Evolutionary conservation across 2,329 filamentous ascomycete genomes (phyloP).

Genomic region (Bipolaris bicolor): DNA sequence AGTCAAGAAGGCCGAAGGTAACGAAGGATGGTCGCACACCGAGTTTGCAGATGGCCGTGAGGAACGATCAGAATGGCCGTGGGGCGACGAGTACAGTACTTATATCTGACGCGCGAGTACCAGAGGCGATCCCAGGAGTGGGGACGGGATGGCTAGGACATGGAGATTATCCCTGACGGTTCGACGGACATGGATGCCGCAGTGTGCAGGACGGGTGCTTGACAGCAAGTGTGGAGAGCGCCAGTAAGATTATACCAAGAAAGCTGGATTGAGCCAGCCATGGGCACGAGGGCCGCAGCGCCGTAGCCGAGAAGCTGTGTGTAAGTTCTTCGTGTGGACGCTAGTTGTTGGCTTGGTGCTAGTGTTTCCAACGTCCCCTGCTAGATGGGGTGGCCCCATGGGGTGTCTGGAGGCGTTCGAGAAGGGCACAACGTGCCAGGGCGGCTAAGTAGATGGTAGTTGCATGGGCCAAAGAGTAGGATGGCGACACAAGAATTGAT

Average conservation of each 20-base stretch:
- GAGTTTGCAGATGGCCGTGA: conserved; percentile 24
- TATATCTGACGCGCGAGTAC: conserved; percentile 19
- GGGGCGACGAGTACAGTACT: conserved; percentile 28
- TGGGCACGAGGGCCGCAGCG: conserved; percentile 31
- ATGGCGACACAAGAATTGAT: conserved; percentile 6
- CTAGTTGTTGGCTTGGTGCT: background rate
- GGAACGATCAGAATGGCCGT: conserved; percentile 13
- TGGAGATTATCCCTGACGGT: conserved; percentile 13
- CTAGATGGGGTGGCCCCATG: conserved; percentile 22
- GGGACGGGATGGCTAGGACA: conserved; percentile 7
- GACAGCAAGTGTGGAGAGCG: conserved; percentile 14
- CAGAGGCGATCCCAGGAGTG: conserved; percentile 6
- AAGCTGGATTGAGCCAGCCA: conserved; percentile 25
- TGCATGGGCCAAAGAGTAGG: conserved; percentile 8
- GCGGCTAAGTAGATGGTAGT: background rate
- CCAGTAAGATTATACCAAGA: conserved; percentile 26
- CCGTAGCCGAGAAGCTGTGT: conserved; percentile 23
- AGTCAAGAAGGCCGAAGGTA: background rate
- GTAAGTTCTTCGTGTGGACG: background rate
- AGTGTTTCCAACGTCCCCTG: conserved; percentile 16
- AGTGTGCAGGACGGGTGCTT: conserved; percentile 21
- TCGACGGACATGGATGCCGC: conserved; percentile 25
- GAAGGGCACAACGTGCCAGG: conserved; percentile 18
- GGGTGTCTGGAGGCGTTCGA: conserved; percentile 21
- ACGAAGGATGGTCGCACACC: conserved; percentile 15